Conservation (phyloP, 2,329 filamentous ascomycete genomes). For the Colletotrichum salicis region DNA sequence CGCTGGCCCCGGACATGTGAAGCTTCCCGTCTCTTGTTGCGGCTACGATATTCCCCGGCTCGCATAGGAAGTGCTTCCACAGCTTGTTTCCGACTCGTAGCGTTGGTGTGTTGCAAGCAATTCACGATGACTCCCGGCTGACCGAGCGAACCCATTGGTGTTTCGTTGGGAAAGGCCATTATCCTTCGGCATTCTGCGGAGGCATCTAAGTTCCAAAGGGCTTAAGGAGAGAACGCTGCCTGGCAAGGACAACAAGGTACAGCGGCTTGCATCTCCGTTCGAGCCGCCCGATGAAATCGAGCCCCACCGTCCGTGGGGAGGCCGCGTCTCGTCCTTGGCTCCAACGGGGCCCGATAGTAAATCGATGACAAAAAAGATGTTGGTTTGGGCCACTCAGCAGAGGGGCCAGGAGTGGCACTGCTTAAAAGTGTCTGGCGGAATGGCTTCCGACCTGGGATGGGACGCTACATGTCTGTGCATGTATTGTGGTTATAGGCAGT, state of each 20-base stretch:
- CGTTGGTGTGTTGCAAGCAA: not conserved
- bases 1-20: constrained; percentile 14
- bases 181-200: not conserved
- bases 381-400: constrained; percentile 9
- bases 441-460: constrained; percentile 7
- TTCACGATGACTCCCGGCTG: constrained; percentile 4
- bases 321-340: constrained; percentile 14
- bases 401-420: constrained; percentile 1
- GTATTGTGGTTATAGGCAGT: not conserved
- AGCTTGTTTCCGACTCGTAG: not conserved
- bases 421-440: constrained; percentile 3
- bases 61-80: not conserved
- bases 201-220: not conserved
- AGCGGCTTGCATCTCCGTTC: constrained; percentile 21
- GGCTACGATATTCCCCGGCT: constrained; percentile 1
- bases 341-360: constrained; percentile 1
- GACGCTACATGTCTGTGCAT: not conserved
- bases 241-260: constrained; percentile 6
- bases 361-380: constrained; percentile 19
- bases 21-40: not conserved
- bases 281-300: constrained; percentile 25
- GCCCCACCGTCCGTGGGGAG: constrained; percentile 5
- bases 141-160: constrained; percentile 1
- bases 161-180: constrained; percentile 18
- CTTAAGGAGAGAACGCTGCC: constrained; percentile 15